Evolutionary conservation across 345 rosid genomes (phyloP).

Genomic region (Geranium brycei): DNA sequence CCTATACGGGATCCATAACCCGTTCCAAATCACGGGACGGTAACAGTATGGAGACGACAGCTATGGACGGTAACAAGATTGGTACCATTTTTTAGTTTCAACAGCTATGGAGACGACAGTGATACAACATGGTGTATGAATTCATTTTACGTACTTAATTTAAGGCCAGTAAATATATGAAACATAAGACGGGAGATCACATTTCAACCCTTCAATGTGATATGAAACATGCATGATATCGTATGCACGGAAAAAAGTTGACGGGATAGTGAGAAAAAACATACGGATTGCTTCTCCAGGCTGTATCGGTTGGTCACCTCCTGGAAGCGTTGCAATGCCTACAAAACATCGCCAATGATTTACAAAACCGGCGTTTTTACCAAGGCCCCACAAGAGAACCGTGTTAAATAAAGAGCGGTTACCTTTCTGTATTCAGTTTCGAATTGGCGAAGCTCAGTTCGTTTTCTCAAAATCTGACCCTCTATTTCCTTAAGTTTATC

Average conservation of each 20-base stretch:
- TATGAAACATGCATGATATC: background rate
- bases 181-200: background rate
- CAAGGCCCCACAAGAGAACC: background rate
- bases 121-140: too few relatives aligned
- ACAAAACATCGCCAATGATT: conserved; percentile 13
- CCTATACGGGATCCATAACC: too few relatives aligned
- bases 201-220: background rate
- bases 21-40: too few relatives aligned
- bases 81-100: too few relatives aligned
- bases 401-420: background rate
- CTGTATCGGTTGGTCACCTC: conserved; percentile 86
- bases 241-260: background rate
- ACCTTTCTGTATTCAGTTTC: conserved; percentile 95
- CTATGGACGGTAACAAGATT: too few relatives aligned
- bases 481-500: conserved; percentile 79
- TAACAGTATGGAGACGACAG: too few relatives aligned
- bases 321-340: conserved; percentile 94
- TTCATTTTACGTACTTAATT: too few relatives aligned
- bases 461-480: conserved; percentile 75
- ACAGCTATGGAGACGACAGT: too few relatives aligned
- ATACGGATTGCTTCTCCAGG: conserved; percentile 83
- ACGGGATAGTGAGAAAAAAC: conserved; percentile 12
- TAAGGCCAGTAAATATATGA: too few relatives aligned
- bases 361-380: background rate
- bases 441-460: conserved; percentile 85